These are phyloP conservation scores for Aristolochia contorta DNA, from an alignment of 164 flowering plant genomes.

Conservation along the genomic window DNA sequence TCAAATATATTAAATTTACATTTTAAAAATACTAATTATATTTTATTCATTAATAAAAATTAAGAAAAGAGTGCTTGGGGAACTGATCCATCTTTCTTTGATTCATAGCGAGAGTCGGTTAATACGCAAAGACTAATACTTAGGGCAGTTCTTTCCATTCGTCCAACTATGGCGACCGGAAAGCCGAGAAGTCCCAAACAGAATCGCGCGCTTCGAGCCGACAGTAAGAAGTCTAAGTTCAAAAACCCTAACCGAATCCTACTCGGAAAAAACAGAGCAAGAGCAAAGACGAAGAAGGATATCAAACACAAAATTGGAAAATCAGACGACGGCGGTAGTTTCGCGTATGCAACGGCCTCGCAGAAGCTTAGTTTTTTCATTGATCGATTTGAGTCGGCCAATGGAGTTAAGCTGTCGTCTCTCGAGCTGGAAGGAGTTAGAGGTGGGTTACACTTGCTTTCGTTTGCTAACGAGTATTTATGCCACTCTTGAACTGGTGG, in stretches of 20 bases:
- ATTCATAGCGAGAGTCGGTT: too few relatives aligned
- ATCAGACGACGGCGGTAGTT: conserved; percentile 2
- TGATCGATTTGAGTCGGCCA: conserved; percentile 44
- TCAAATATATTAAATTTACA: too few relatives aligned
- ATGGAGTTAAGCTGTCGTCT: conserved; percentile 48
- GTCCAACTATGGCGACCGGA: conserved; percentile 20
- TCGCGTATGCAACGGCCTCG: conserved; percentile 19
- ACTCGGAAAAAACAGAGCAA: conserved; percentile 17
- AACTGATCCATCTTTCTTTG: too few relatives aligned
- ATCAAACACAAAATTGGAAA: conserved; percentile 8
- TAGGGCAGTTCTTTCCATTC: too few relatives aligned
- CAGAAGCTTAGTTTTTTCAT: conserved; percentile 54
- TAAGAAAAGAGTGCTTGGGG: too few relatives aligned
- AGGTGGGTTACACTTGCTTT: conserved; percentile 22
- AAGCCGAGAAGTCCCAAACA: conserved; percentile 10
- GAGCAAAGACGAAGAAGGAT: conserved; percentile 19
- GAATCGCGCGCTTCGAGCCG: conserved; percentile 4
- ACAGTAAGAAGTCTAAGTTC: conserved; percentile 1
- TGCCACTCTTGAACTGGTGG: neutral
- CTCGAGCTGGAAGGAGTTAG: conserved; percentile 67
- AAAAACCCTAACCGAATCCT: conserved; percentile 28
- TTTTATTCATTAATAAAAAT: too few relatives aligned
- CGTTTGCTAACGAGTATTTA: neutral
- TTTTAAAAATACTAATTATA: too few relatives aligned
- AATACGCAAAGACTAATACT: too few relatives aligned